Conservation (phyloP, 2,329 filamentous ascomycete species). For the Trichoderma breve region DNA sequence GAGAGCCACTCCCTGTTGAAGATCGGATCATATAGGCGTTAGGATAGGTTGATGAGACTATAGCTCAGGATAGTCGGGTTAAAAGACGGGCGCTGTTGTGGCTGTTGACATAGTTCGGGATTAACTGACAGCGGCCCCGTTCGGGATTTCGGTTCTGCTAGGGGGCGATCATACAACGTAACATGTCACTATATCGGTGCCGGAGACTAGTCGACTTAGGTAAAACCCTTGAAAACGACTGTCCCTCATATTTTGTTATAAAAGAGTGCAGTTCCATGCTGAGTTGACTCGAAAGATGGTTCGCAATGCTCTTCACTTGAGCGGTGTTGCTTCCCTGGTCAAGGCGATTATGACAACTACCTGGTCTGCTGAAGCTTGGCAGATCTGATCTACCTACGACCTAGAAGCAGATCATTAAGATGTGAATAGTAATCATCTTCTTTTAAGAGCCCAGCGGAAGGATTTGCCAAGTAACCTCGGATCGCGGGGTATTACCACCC, state of each 20-base stretch:
- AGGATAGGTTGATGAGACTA: not conserved
- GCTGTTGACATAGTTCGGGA: not conserved
- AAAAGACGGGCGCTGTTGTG: not conserved
- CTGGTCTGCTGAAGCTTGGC: not conserved
- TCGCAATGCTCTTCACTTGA: not conserved
- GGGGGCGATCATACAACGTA: not conserved
- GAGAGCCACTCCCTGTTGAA: not conserved
- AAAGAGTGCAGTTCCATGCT: not conserved
- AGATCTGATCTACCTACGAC: not conserved
- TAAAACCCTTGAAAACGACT: too few species aligned
- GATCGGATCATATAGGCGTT: not conserved
- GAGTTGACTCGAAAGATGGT: not conserved
- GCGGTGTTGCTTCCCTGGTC: not conserved
- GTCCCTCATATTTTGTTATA: not conserved
- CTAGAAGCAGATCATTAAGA: not conserved
- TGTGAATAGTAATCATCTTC: not conserved
- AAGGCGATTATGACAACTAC: not conserved
- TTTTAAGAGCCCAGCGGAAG: fast-evolving
- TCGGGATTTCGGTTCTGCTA: not conserved
- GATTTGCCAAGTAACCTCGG: not conserved
- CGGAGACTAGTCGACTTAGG: not conserved
- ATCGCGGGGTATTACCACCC: not conserved
- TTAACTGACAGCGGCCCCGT: not conserved
- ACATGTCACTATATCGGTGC: not conserved
- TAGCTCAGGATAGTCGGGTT: not conserved